Evolutionary conservation across 2,329 filamentous ascomycete genomes (phyloP).

Genomic region (Sphaceloma murrayae): DNA sequence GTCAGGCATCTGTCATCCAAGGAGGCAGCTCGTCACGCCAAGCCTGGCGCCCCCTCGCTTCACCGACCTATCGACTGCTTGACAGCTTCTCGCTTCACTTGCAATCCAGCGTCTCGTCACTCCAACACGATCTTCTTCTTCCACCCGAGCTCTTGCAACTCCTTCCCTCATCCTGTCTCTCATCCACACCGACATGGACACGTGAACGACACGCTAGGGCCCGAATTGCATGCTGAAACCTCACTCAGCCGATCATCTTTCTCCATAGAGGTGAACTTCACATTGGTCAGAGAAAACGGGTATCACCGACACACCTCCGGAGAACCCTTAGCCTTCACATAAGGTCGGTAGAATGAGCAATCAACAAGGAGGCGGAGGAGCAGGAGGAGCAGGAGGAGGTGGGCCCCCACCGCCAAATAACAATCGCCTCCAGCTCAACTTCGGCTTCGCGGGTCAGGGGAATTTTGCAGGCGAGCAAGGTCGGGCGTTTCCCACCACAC

Average conservation of each 20-base stretch:
- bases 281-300: no score
- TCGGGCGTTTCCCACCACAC: conserved; percentile 56
- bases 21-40: conserved; percentile 1
- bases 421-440: conserved; percentile 45
- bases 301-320: neutral
- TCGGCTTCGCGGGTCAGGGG: conserved; percentile 37
- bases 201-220: neutral
- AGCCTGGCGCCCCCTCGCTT: neutral
- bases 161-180: neutral
- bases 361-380: neutral
- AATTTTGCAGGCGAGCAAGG: conserved; percentile 37
- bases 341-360: conserved; percentile 12
- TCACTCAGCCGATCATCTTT: conserved; percentile 2
- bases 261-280: conserved; percentile 9
- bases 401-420: conserved; percentile 20
- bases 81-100: neutral
- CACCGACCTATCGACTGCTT: conserved; percentile 13
- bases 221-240: neutral
- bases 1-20: neutral
- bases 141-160: conserved; percentile 1
- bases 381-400: neutral
- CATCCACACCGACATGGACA: neutral
- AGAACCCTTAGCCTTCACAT: no score
- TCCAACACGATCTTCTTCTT: conserved; percentile 6
- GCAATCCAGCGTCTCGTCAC: neutral